phyloP scores from a whole-genome alignment of 371 early-diverging fungal genomes.

The Mortierella sp. region DNA sequence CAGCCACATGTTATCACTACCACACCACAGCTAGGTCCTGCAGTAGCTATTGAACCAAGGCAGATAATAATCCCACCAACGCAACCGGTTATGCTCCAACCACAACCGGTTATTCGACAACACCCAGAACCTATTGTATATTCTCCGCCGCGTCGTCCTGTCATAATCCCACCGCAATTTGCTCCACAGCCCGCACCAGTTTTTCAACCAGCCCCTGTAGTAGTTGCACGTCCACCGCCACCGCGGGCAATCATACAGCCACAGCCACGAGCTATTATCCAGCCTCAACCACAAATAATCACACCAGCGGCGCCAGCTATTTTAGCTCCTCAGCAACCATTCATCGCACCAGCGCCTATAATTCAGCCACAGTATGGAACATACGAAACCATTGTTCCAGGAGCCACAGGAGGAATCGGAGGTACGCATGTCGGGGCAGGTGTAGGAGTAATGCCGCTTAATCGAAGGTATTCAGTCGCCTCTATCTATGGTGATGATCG shows the following conservation, averaged over 20 bases:
- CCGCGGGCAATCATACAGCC: constrained; percentile 21
- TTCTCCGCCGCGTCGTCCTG: constrained; percentile 24
- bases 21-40: constrained; percentile 16
- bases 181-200: constrained; percentile 8
- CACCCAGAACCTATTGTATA: constrained; percentile 27
- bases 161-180: constrained; percentile 19
- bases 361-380: constrained; percentile 26
- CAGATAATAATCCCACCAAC: constrained; percentile 14
- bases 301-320: constrained; percentile 4
- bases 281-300: constrained; percentile 6
- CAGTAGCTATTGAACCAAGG: constrained; percentile 2
- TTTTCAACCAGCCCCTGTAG: constrained; percentile 2
- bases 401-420: constrained; percentile 5
- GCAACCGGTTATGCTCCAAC: background rate
- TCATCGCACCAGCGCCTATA: constrained; percentile 15
- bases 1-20: constrained; percentile 12
- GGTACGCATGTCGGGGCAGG: background rate
- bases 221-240: constrained; percentile 16
- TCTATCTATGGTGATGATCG: constrained; percentile 35
- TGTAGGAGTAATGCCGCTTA: constrained; percentile 1
- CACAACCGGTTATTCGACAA: constrained; percentile 15
- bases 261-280: background rate
- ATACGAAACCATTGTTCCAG: constrained; percentile 44
- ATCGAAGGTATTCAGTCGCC: constrained; percentile 25
- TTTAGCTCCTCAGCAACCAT: constrained; percentile 12